A percentile compares a stretch with the other conserved stretches of the same genome.
Evolutionary conservation across 441 rosid genomes (phyloP).

Genomic region (Raphanus hybrid): DNA sequence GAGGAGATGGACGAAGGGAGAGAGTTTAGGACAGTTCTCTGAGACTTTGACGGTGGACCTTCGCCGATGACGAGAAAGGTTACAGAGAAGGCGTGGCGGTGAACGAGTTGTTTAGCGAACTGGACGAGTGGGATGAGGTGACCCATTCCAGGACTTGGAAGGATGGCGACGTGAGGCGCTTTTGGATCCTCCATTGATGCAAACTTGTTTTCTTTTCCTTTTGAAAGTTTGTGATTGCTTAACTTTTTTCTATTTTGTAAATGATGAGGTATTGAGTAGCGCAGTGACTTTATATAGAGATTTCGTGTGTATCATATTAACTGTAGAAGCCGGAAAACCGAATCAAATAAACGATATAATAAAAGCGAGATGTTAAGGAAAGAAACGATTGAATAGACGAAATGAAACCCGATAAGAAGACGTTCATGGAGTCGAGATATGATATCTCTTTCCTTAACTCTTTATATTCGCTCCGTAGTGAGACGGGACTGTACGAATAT

Average conservation of each 20-base stretch:
- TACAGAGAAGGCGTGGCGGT: conserved; percentile 45
- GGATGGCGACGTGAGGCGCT: conserved; percentile 48
- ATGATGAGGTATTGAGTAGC: conserved; percentile 14
- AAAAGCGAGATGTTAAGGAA: no score
- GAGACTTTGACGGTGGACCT: conserved; percentile 49
- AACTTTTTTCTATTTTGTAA: not conserved
- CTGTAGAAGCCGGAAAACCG: no score
- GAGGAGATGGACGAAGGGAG: conserved; percentile 51
- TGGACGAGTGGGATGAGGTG: conserved; percentile 44
- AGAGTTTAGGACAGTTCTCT: conserved; percentile 46
- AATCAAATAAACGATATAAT: no score
- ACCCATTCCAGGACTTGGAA: conserved; percentile 61
- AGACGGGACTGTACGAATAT: no score
- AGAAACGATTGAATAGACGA: no score
- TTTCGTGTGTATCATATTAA: conserved; percentile 6
- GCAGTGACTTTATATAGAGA: conserved; percentile 34
- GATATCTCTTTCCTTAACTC: no score
- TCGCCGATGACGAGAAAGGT: conserved; percentile 54
- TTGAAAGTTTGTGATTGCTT: conserved; percentile 8
- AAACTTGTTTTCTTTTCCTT: not conserved
- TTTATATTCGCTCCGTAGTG: no score
- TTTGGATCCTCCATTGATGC: conserved; percentile 43
- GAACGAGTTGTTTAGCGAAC: conserved; percentile 42
- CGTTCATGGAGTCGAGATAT: no score
- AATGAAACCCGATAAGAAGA: no score